phyloP scores from a whole-genome alignment of 192 early-diverging fungal species.

The Coemansia sp. region DNA sequence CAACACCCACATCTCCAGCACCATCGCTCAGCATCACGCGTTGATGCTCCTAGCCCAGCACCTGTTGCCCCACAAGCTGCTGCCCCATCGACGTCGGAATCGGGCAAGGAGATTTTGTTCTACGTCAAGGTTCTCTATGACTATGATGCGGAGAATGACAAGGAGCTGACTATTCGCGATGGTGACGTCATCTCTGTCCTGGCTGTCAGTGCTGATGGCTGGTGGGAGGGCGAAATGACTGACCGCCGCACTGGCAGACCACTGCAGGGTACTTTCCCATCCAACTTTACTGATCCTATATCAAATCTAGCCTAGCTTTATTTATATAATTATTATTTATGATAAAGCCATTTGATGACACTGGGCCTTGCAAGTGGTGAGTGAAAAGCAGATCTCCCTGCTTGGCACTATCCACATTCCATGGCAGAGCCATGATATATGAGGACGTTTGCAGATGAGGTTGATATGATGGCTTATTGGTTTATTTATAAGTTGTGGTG shows the following conservation, averaged over 20 bases:
- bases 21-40: constrained; percentile 7
- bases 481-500: no score
- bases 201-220: constrained; percentile 49
- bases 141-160: constrained; percentile 49
- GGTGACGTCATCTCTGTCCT: constrained; percentile 53
- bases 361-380: no score
- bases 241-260: constrained; percentile 37
- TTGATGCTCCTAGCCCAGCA: constrained; percentile 2
- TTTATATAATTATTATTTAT: background rate
- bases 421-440: no score
- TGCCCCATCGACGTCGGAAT: constrained; percentile 12
- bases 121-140: constrained; percentile 57
- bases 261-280: constrained; percentile 51
- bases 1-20: constrained; percentile 25
- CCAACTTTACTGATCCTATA: constrained; percentile 53
- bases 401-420: no score
- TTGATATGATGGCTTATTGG: no score
- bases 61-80: background rate
- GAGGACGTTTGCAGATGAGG: no score
- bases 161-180: constrained; percentile 48
- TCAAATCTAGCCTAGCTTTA: constrained; percentile 18
- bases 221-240: constrained; percentile 56
- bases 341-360: no score
- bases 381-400: no score
- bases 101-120: constrained; percentile 47